A percentile compares a stretch with the other conserved stretches of the same genome.
Evolutionary conservation across 2,329 filamentous ascomycete species (phyloP).

Genomic region (Colletotrichum phormii): DNA sequence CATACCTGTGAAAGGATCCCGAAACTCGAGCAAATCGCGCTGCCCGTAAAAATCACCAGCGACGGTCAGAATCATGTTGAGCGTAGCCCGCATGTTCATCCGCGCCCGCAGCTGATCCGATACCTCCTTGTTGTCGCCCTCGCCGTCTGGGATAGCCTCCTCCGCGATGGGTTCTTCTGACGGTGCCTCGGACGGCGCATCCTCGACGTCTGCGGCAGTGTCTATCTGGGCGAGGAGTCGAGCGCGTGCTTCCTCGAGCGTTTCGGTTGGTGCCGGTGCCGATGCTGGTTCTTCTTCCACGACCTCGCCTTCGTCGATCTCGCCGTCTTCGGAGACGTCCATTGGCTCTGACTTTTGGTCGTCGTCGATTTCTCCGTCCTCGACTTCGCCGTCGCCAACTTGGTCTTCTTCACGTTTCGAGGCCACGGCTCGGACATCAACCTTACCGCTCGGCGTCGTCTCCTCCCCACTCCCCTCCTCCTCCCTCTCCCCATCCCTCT

Average conservation of each 20-base stretch:
- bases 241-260: constrained; percentile 60
- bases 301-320: constrained; percentile 48
- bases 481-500: constrained; percentile 42
- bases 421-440: constrained; percentile 24
- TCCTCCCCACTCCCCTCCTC: constrained; percentile 13
- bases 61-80: constrained; percentile 93
- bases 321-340: constrained; percentile 56
- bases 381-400: constrained; percentile 38
- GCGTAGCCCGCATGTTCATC: constrained; percentile 73
- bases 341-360: constrained; percentile 50
- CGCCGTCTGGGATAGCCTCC: not conserved
- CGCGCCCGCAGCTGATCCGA: constrained; percentile 47
- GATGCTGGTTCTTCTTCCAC: constrained; percentile 41
- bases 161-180: constrained; percentile 29
- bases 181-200: constrained; percentile 42
- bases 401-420: constrained; percentile 29
- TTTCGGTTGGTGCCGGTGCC: constrained; percentile 38
- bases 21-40: constrained; percentile 82
- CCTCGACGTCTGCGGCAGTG: constrained; percentile 35
- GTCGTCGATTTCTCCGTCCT: constrained; percentile 34
- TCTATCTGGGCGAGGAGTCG: constrained; percentile 60
- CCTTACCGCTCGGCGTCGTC: not conserved
- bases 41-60: constrained; percentile 92
- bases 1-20: constrained; percentile 68
- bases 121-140: constrained; percentile 35